Conservation (phyloP, 306 rosid genomes). For the Boehmeria nivea region DNA sequence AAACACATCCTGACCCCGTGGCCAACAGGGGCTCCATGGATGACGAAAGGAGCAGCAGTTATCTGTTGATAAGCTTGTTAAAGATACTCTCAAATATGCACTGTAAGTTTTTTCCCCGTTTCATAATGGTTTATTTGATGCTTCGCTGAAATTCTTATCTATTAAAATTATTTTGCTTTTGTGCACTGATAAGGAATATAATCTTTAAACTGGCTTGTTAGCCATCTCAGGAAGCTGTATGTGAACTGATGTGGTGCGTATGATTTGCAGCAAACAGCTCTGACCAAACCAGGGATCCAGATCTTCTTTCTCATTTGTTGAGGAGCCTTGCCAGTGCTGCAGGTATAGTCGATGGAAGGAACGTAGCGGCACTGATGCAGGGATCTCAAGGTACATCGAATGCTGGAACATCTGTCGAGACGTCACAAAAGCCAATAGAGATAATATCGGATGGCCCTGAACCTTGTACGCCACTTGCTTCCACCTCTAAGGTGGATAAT, state of each 20-base stretch:
- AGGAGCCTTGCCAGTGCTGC: conserved; percentile 51
- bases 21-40: conserved; percentile 54
- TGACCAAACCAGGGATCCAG: conserved; percentile 48
- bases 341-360: conserved; percentile 47
- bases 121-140: conserved; percentile 18
- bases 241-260: conserved; percentile 28
- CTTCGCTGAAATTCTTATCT: conserved; percentile 7
- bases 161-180: conserved; percentile 10
- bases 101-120: conserved; percentile 41
- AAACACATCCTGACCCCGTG: conserved; percentile 59
- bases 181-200: neutral
- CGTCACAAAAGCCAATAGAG: conserved; percentile 33
- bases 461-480: conserved; percentile 31
- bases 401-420: conserved; percentile 33
- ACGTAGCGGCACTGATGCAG: conserved; percentile 46
- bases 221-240: no score
- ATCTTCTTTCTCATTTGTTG: conserved; percentile 55
- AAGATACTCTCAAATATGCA: conserved; percentile 72
- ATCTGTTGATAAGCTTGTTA: conserved; percentile 58
- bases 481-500: conserved; percentile 29
- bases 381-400: conserved; percentile 47
- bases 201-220: conserved; percentile 15
- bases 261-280: conserved; percentile 60
- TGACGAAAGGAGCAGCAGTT: conserved; percentile 63
- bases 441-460: conserved; percentile 33